Conservation (phyloP, 495 filamentous ascomycete genomes). For the Bryoglossum gracile region DNA sequence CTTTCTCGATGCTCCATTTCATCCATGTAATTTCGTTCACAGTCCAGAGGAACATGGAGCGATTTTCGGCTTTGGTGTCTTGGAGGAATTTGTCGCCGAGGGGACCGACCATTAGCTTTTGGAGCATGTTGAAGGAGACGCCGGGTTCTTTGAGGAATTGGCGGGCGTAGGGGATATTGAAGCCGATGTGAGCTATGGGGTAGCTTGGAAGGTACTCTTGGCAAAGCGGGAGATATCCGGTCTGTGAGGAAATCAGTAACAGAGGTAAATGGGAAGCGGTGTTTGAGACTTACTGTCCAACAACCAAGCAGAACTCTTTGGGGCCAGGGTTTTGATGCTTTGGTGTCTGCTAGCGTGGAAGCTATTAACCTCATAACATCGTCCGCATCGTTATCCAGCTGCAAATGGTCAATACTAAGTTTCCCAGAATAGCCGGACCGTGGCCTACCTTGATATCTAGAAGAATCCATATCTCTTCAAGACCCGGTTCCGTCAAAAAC, state of each 20-base stretch:
- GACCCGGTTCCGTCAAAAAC: slow-evolving; percentile 52
- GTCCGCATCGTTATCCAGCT: slow-evolving; percentile 61
- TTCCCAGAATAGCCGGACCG: neutral
- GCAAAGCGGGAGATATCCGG: slow-evolving; percentile 55
- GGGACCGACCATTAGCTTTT: slow-evolving; percentile 56
- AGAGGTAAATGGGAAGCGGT: neutral
- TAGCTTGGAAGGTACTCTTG: slow-evolving; percentile 56
- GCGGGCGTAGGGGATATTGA: slow-evolving; percentile 58
- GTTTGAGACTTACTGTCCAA: slow-evolving; percentile 54
- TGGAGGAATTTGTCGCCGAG: slow-evolving; percentile 55
- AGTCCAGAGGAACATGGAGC: slow-evolving; percentile 72
- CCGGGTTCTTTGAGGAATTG: slow-evolving; percentile 56
- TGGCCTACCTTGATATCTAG: slow-evolving; percentile 74
- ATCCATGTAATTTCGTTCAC: slow-evolving; percentile 70
- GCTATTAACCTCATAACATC: slow-evolving; percentile 60
- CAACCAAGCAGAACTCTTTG: slow-evolving; percentile 67
- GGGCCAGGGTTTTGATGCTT: slow-evolving; percentile 51
- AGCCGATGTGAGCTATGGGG: slow-evolving; percentile 64
- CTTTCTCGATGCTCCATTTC: slow-evolving; percentile 54
- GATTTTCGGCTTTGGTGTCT: slow-evolving; percentile 44
- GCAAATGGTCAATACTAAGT: slow-evolving; percentile 10
- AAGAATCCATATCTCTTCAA: slow-evolving; percentile 67
- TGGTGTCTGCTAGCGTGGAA: slow-evolving; percentile 48
- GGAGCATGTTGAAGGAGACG: slow-evolving; percentile 69
- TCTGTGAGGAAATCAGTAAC: slow-evolving; percentile 29